Percentiles rank a stretch among this genome's conserved stretches.
Conservation (phyloP, 2,329 filamentous ascomycete species). For the Pseudogymnoascus sp. region DNA sequence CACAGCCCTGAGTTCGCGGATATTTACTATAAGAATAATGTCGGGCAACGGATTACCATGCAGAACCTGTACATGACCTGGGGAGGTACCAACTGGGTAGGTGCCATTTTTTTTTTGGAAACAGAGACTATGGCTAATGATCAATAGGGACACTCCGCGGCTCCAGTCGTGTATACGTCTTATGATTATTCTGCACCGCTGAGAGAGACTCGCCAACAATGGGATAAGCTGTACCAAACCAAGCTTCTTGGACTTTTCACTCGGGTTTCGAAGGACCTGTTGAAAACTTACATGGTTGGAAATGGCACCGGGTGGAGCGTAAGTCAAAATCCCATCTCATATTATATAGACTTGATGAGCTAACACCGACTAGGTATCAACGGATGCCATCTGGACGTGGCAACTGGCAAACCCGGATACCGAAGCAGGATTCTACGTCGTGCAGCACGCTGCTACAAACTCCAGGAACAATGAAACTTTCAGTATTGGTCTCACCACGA, state of each 20-base stretch:
- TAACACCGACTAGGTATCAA: conserved; percentile 23
- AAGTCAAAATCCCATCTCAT: conserved; percentile 6
- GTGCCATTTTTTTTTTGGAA: background rate
- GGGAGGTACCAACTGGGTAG: conserved; percentile 48
- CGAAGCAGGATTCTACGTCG: conserved; percentile 41
- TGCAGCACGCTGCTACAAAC: conserved; percentile 38
- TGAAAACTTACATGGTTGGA: conserved; percentile 44
- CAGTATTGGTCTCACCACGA: conserved; percentile 39
- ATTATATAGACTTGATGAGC: background rate
- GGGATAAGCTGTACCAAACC: conserved; percentile 44
- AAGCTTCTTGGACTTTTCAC: conserved; percentile 48
- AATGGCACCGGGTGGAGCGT: conserved; percentile 43
- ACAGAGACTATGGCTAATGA: conserved; percentile 1
- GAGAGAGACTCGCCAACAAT: conserved; percentile 44
- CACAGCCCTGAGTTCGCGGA: conserved; percentile 41
- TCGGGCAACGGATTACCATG: conserved; percentile 41
- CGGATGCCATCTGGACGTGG: conserved; percentile 40
- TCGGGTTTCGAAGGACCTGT: conserved; percentile 40
- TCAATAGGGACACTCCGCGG: conserved; percentile 25
- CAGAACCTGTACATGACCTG: conserved; percentile 44
- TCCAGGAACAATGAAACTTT: conserved; percentile 39
- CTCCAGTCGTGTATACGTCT: conserved; percentile 40
- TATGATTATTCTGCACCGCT: conserved; percentile 41
- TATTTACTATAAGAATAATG: conserved; percentile 48
- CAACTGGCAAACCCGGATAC: conserved; percentile 43